phyloP scores from a whole-genome alignment of 768 basidiomycete genomes.

The Panaeolus cyanescens region DNA sequence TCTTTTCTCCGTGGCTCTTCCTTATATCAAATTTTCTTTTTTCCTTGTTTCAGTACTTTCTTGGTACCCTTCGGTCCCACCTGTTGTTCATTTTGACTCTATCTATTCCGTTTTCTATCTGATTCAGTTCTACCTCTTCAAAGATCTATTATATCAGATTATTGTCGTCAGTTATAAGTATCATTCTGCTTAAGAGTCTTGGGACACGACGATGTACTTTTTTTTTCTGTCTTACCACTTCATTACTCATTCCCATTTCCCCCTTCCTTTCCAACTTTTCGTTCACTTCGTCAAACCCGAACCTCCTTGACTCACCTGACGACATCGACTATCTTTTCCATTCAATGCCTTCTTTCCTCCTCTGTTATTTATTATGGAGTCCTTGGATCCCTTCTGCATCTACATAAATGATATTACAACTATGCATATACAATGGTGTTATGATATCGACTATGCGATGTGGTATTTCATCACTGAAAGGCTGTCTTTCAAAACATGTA shows the following conservation, averaged over 20 bases:
- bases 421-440: background rate
- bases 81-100: background rate
- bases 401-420: background rate
- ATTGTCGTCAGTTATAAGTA: background rate
- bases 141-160: background rate
- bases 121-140: constrained; percentile 1
- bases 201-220: background rate
- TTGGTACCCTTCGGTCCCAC: background rate
- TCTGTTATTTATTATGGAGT: background rate
- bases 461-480: background rate
- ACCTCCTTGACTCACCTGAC: background rate
- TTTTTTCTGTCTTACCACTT: background rate
- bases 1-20: background rate
- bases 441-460: background rate
- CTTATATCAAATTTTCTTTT: background rate
- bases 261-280: background rate
- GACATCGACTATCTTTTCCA: background rate
- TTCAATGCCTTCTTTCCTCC: background rate
- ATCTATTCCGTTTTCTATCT: background rate
- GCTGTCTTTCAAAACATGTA: too few relatives aligned
- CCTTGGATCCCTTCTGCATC: background rate
- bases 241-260: background rate
- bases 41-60: background rate
- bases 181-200: constrained; percentile 1
- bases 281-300: background rate